Evolutionary conservation across 2,329 filamentous ascomycete genomes (phyloP).

Genomic region (Bisporella sp.): DNA sequence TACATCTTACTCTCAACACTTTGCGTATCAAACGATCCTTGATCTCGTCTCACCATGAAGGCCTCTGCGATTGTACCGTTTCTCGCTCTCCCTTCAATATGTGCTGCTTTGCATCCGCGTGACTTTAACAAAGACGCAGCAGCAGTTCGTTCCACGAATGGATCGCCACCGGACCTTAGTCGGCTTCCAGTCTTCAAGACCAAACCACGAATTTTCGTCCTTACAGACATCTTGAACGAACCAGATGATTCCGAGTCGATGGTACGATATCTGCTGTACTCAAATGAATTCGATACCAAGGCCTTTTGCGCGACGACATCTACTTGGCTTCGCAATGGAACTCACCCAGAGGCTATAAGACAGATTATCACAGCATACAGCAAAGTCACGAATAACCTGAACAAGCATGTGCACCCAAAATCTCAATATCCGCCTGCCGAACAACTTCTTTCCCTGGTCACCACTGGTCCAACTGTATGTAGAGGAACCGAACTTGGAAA

Average conservation of each 20-base stretch:
- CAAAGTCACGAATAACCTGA: not conserved
- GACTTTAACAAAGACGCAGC: no score
- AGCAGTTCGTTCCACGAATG: no score
- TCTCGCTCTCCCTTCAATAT: no score
- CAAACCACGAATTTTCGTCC: conserved; percentile 5
- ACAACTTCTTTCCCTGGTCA: not conserved
- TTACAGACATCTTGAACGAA: conserved; percentile 5
- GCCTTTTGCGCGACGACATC: not conserved
- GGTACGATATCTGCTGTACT: not conserved
- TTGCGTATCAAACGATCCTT: no score
- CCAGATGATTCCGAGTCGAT: conserved; percentile 4
- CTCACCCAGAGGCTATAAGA: not conserved
- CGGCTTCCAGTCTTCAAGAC: not conserved
- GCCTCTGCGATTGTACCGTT: no score
- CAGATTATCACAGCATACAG: not conserved
- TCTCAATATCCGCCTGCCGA: not conserved
- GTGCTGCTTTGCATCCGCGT: no score
- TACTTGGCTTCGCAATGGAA: not conserved
- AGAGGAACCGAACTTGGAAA: no score
- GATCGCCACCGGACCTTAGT: no score
- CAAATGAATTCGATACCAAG: not conserved
- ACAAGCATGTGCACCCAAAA: not conserved
- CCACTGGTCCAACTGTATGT: not conserved
- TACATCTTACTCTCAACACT: no score
- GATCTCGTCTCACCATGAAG: no score